Conservation (phyloP, 2,329 filamentous ascomycete genomes). For the Trichoderma harzianum region DNA sequence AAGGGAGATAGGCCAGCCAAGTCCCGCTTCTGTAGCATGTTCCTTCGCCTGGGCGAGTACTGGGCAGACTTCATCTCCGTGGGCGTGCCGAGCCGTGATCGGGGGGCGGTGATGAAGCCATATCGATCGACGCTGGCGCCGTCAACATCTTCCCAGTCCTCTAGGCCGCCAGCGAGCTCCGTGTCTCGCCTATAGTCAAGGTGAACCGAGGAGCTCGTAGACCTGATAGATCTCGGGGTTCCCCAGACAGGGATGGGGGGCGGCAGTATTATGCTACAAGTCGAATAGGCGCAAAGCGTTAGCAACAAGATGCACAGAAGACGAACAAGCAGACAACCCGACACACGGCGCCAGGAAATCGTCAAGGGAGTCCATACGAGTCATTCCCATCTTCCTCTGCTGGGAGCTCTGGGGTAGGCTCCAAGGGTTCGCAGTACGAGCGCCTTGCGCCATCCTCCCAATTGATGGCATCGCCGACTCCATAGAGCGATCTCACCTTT, state of each 20-base stretch:
- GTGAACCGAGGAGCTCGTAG: constrained; percentile 44
- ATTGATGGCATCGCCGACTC: constrained; percentile 50
- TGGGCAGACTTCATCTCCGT: constrained; percentile 42
- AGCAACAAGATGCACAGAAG: constrained; percentile 25
- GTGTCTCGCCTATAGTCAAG: constrained; percentile 39
- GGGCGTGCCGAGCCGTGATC: constrained; percentile 41
- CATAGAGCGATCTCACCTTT: constrained; percentile 66
- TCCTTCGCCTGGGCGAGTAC: constrained; percentile 45
- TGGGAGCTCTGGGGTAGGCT: constrained; percentile 49
- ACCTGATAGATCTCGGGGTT: constrained; percentile 40
- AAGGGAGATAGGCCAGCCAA: constrained; percentile 35
- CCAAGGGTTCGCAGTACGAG: constrained; percentile 47
- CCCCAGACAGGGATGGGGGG: constrained; percentile 32
- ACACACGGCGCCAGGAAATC: constrained; percentile 22
- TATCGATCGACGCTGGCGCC: constrained; percentile 63
- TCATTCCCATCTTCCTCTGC: constrained; percentile 52
- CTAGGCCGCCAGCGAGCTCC: constrained; percentile 56
- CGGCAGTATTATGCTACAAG: constrained; percentile 27
- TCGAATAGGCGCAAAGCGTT: constrained; percentile 5
- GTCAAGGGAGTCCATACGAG: constrained; percentile 54
- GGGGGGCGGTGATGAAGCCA: constrained; percentile 58
- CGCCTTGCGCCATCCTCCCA: constrained; percentile 51
- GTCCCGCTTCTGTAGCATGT: constrained; percentile 41
- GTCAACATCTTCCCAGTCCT: constrained; percentile 65
- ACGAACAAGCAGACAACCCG: background rate